These are phyloP conservation scores for Lineolata rhizophorae DNA, from an alignment of 495 filamentous ascomycete genomes.

Conservation along the genomic window DNA sequence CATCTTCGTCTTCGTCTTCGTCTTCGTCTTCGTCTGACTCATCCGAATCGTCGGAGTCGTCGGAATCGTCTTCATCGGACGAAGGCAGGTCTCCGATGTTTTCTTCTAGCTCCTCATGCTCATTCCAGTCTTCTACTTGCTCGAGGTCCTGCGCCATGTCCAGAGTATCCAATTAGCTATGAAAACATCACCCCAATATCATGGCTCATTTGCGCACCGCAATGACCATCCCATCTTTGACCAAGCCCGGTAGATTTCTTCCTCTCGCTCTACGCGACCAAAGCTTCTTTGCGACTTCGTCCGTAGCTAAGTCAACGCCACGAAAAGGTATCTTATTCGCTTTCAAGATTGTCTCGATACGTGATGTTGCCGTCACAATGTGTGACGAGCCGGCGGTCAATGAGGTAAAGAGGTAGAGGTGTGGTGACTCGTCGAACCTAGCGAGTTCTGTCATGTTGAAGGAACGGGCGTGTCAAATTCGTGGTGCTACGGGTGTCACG, in stretches of 20 bases:
- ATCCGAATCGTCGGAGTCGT: constrained; percentile 1
- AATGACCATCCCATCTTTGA: constrained; percentile 58
- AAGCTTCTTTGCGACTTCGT: constrained; percentile 74
- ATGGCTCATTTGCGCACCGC: neutral
- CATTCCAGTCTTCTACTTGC: constrained; percentile 96
- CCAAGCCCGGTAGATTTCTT: constrained; percentile 71
- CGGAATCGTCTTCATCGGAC: constrained; percentile 5
- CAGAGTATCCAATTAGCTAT: neutral
- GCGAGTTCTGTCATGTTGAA: too few species aligned
- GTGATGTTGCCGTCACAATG: constrained; percentile 87
- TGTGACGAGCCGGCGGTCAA: constrained; percentile 92
- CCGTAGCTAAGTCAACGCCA: constrained; percentile 76
- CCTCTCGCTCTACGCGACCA: constrained; percentile 63
- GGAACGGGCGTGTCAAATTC: too few species aligned
- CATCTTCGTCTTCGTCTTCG: too few species aligned
- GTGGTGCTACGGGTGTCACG: too few species aligned
- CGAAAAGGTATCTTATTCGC: constrained; percentile 87
- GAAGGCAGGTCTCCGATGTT: constrained; percentile 32
- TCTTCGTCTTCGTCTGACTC: neutral
- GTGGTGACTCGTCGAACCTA: too few species aligned
- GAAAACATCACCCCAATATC: neutral
- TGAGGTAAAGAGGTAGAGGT: constrained; percentile 88
- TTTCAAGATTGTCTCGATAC: constrained; percentile 88
- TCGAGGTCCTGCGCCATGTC: constrained; percentile 51
- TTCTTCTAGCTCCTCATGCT: constrained; percentile 85